Base-by-base conservation (phyloP, 805 yeast genomes). In the Grigorovia jiainica region DNA sequence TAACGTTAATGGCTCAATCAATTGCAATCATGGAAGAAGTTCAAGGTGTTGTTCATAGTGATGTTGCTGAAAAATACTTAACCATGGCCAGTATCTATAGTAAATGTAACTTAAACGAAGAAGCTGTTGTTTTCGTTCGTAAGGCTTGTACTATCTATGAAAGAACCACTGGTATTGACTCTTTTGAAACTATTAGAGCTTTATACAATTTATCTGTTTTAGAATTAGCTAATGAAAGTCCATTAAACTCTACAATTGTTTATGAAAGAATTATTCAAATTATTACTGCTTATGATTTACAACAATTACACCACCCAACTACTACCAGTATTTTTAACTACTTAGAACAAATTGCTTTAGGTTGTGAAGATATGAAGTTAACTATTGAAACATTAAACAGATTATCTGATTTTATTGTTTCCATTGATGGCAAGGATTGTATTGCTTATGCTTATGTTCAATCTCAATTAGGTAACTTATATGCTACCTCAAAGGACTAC, bases 141-240 rank as follows among this genome's bases (percentile, higher is more conserved):
- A 80, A 76, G 58, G 76, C 95, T 2, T 72, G 78, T 47, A 67
- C 76, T 32, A 76, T 87, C 46, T 71, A 79, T 45, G 97, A 90
- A 68, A 78, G 97, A 64, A 71, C 79, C 10, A 61, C 68, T 40
- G 98, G 98, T 47, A 61, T 78, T 47, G 97, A 90, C 57, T 75
- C 92, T 11, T 75, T 74, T 53, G 90, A 87, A 48, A 74, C 89
- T 20, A 61, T 86, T 31, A 72, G 86, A 49, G 68, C 85, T 33
- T 75, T 82, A 58, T 70, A 79, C 52, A 87, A 86, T 62, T 66
- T 89, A 50, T 94, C 92, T 1, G 73, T 71, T 54, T 72, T 74
- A 54, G 96, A 89, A 61, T 66, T 77, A 33, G 64, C 75, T 8
- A 73, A 75, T 49, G 76, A 76, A 29, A 75, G 78, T 51, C 64